Evolutionary conservation across 495 filamentous ascomycete genomes (phyloP), one percentile per base, ranked within the genome.

Genomic region (Penicillium tannophilum): DNA sequence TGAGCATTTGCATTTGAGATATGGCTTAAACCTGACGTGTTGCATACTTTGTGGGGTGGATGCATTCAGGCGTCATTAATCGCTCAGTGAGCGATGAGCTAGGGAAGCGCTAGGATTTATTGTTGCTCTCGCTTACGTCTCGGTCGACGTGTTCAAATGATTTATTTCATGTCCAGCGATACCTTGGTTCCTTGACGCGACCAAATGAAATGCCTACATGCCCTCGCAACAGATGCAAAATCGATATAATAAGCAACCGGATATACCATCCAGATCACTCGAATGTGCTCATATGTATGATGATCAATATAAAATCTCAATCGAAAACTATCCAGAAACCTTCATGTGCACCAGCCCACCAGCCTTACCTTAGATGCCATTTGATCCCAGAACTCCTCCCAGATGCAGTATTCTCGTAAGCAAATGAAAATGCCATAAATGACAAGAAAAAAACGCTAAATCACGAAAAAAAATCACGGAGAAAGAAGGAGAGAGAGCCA

Each of bases 1-100:
- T 48, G 20, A 20, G 11, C 19, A 17, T 23, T 53, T 54, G 52
- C 23, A 54, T 54, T 10, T n/a, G 6, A 42, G 24, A 12, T 41
- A n/a, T 28, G 20, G 24, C 44, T 26, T 47, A n/a, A 2, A n/a
- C 10, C 26, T 26, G 9, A 47, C 19, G 20, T 10, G 19, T 9
- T 10, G 44, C 14, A 26, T n/a, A 47, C 8, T 47, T 6, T 26
- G 42, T 20, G 23, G 23, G 20, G 10, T 26, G 23, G 23, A 31
- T 30, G 26, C 26, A 49, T 31, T 9, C 16, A 17, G 46, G 26
- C 46, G 26, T 31, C 26, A n/a, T 16, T 11, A n/a, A 49, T 9
- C n/a, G 16, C 26, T 47, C 26, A 6, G 26, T 49, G 30, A 30
- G 24, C 39, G 16, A 41, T 14, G 8, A 41, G 39, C 39, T 41